These are phyloP conservation scores for Turritis glabra DNA, from an alignment of 345 rosid species.

Conservation along the genomic window DNA sequence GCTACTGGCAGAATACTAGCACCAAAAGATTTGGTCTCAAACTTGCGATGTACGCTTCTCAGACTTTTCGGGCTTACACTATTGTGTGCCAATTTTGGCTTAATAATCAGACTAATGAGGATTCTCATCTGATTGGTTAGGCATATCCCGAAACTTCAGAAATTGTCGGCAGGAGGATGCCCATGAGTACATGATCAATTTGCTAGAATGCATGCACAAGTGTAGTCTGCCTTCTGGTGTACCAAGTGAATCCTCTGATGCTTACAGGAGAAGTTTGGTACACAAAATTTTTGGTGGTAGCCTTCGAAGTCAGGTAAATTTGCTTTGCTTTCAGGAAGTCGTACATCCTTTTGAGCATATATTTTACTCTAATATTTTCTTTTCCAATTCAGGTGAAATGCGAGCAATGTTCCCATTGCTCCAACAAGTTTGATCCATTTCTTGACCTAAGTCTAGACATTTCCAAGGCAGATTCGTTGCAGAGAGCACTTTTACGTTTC, in stretches of 20 bases:
- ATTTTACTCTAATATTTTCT: not conserved
- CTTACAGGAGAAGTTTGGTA: slow-evolving; percentile 90
- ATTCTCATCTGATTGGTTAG: slow-evolving; percentile 55
- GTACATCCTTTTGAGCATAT: not conserved
- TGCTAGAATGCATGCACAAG: slow-evolving; percentile 96
- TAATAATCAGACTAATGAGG: slow-evolving; percentile 1
- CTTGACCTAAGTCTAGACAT: slow-evolving; percentile 91
- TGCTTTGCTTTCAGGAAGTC: not conserved
- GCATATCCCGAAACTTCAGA: slow-evolving; percentile 85
- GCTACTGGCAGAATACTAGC: slow-evolving; percentile 70
- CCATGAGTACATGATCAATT: slow-evolving; percentile 93
- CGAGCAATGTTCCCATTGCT: slow-evolving; percentile 69
- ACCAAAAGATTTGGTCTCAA: slow-evolving; percentile 85
- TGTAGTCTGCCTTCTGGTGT: slow-evolving; percentile 96
- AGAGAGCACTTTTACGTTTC: slow-evolving; percentile 70
- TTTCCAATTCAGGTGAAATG: slow-evolving; percentile 65
- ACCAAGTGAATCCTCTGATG: slow-evolving; percentile 81
- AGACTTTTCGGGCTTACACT: slow-evolving; percentile 19
- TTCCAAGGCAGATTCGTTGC: slow-evolving; percentile 74
- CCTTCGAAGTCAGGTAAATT: slow-evolving; percentile 81
- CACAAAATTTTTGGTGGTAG: slow-evolving; percentile 97
- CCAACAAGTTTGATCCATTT: slow-evolving; percentile 89
- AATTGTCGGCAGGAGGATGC: slow-evolving; percentile 93
- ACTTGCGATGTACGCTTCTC: slow-evolving; percentile 82
- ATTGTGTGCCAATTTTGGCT: not conserved